These are phyloP conservation scores for Botrytis hyacinthi DNA, from an alignment of 2,329 filamentous ascomycete species.

Conservation along the genomic window DNA sequence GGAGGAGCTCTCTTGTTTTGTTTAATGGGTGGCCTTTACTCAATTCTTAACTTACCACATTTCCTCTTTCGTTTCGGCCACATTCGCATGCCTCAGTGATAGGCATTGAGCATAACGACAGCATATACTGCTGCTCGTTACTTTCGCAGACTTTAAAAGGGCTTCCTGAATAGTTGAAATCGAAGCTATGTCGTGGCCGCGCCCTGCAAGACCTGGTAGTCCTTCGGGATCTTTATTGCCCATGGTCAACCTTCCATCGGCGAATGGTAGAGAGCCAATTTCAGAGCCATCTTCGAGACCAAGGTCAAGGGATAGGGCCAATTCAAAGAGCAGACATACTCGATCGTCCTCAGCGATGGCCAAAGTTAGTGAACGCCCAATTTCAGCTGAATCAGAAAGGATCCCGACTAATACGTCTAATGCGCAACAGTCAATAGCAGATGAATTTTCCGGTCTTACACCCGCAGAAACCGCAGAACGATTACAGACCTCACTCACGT, in stretches of 20 bases:
- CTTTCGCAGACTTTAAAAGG: background rate
- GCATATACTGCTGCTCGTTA: constrained; percentile 38
- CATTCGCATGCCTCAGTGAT: constrained; percentile 38
- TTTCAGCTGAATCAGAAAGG: constrained; percentile 11
- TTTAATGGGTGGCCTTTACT: background rate
- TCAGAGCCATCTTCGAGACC: constrained; percentile 33
- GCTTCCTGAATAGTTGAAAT: background rate
- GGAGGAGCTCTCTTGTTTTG: background rate
- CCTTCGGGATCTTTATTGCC: constrained; percentile 34
- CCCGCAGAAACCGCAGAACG: constrained; percentile 73
- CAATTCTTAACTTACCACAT: background rate
- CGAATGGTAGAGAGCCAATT: constrained; percentile 23
- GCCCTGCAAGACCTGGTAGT: constrained; percentile 35
- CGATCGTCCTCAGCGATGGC: constrained; percentile 38
- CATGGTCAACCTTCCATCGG: constrained; percentile 35
- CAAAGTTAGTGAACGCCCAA: constrained; percentile 34
- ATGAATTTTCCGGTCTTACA: constrained; percentile 66
- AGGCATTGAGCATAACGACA: constrained; percentile 33
- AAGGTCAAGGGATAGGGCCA: constrained; percentile 30
- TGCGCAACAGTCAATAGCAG: constrained; percentile 44
- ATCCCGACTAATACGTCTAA: constrained; percentile 21
- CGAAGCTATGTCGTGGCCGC: constrained; percentile 37
- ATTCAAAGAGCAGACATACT: constrained; percentile 33
- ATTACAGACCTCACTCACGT: constrained; percentile 76
- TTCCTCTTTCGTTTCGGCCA: constrained; percentile 2